Conservation (phyloP, 2,329 filamentous ascomycete species). For the Ceratocystiopsis minuta region DNA sequence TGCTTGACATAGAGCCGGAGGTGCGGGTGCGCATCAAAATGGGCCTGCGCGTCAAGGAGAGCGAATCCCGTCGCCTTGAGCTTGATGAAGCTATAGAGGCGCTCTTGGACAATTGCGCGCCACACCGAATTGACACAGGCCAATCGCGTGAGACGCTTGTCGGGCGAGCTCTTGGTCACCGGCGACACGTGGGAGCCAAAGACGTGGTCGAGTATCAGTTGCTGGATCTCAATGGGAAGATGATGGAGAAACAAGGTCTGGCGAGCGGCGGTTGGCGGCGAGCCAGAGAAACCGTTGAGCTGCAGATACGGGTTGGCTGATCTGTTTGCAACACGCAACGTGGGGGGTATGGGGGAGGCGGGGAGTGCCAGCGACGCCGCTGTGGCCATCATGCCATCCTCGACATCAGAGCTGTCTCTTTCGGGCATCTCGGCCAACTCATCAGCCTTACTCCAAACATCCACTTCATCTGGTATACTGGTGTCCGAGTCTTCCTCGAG, state of each 20-base stretch:
- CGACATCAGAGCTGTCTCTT: no score
- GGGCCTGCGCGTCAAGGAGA: constrained; percentile 38
- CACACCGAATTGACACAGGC: constrained; percentile 45
- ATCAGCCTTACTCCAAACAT: neutral
- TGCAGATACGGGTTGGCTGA: no score
- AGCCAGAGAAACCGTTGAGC: constrained; percentile 2
- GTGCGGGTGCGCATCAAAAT: constrained; percentile 40
- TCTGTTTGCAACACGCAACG: no score
- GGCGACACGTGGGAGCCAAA: constrained; percentile 51
- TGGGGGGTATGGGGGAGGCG: no score
- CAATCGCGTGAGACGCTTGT: constrained; percentile 46
- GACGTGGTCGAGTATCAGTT: constrained; percentile 51
- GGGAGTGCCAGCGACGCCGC: no score
- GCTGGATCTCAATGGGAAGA: constrained; percentile 53
- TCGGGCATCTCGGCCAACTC: no score
- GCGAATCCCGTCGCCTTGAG: constrained; percentile 52
- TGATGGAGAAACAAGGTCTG: constrained; percentile 24
- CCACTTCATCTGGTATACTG: no score
- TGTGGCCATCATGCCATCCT: no score
- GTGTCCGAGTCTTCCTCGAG: neutral
- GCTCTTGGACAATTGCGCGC: constrained; percentile 49
- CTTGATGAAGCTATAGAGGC: constrained; percentile 60
- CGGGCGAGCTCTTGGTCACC: constrained; percentile 35
- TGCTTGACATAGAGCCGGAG: constrained; percentile 49
- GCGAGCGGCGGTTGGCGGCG: constrained; percentile 6